These are phyloP conservation scores for Arthrobotrys musiformis DNA, from an alignment of 2,329 filamentous ascomycete species.

Conservation along the genomic window DNA sequence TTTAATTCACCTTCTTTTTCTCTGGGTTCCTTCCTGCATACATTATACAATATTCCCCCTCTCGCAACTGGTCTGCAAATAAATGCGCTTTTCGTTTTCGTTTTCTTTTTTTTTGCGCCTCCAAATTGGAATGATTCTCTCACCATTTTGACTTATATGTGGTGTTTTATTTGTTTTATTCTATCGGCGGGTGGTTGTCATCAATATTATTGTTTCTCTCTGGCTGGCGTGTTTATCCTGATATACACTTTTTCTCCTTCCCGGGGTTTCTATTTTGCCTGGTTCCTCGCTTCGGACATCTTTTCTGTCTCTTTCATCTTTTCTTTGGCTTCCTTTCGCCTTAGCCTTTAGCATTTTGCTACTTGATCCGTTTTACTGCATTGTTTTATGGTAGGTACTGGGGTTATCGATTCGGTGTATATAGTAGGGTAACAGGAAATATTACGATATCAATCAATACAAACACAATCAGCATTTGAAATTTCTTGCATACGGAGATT, in stretches of 20 bases:
- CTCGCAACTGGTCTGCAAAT: background rate
- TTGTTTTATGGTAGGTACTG: background rate
- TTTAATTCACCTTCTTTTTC: background rate
- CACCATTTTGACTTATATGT: background rate
- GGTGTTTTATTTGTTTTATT: background rate
- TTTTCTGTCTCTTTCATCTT: background rate
- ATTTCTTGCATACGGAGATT: background rate
- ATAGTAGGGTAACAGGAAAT: background rate
- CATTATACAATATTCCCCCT: constrained; percentile 15
- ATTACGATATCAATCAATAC: background rate
- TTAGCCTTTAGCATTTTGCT: background rate
- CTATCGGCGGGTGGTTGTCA: background rate
- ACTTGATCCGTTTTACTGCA: background rate
- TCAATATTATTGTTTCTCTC: background rate
- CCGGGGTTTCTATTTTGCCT: background rate
- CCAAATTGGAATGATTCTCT: background rate
- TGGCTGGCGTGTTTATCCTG: background rate
- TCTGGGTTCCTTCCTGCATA: background rate
- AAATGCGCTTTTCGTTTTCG: background rate
- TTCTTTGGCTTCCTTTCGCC: background rate
- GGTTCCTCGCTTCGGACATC: background rate
- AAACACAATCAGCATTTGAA: too few relatives aligned
- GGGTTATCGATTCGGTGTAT: background rate
- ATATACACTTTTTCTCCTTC: background rate
- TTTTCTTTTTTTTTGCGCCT: background rate